Base-by-base conservation (phyloP, 805 yeast species). In the Saccharomycopsis fibuligera region DNA sequence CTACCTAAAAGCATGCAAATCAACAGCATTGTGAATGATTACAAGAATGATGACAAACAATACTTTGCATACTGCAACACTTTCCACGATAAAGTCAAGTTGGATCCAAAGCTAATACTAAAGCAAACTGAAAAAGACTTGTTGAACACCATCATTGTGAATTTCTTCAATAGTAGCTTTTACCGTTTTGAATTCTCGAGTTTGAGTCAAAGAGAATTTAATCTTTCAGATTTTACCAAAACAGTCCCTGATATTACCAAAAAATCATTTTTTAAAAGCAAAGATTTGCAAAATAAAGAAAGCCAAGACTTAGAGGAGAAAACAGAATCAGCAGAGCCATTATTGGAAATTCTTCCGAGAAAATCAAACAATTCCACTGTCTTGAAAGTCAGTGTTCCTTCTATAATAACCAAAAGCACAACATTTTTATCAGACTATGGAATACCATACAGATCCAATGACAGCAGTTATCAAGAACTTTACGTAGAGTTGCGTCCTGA, bases 1-100 rank as follows among this genome's bases (percentile, higher is more conserved):
- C 35, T 52, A 16, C 55, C 55, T 33, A 35, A 22, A 21, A 27
- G 25, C 12, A 48, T 52, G 53, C 30, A 43, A 33, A 48, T 52
- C 31, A 27, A 44, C 23, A 39, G 25, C 3, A 47, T 52, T 16
- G 53, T 49, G 14, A 29, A 36, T 30, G 30, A 35, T 19, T 47
- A 22, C 19, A 50, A 47, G 19, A 21, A 27, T 24, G n/a, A 17
- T 10, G 47, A 50, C 10, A 17, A 46, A 12, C 43, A 41, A 5
- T 49, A 38, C 30, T 52, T 52, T 49, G 53, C 55, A 5, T 49
- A 52, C 31, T 52, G 55, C 29, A 45, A 52, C 39, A 52, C 55
- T 1, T 52, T 46, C 41, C 16, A 14, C 16, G 27, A 23, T 14
- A 38, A 21, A 23, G 22, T 52, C 14, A 47, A 31, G 19, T 37